Base-by-base conservation (phyloP, 805 yeast species). In the Candida vartiovaarae region DNA sequence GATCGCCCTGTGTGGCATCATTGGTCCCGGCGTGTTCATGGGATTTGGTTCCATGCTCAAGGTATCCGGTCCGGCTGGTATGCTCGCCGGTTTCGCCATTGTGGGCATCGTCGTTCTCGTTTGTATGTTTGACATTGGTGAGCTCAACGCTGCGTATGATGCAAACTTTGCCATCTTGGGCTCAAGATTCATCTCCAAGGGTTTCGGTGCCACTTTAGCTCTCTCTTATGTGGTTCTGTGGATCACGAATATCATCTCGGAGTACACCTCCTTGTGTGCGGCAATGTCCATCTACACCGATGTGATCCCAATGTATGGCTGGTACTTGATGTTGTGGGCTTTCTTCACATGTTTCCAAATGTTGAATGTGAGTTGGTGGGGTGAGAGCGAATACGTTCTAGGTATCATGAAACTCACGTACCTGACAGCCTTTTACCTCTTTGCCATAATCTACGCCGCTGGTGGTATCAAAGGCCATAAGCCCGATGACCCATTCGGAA, bases 21-120 rank as follows among this genome's bases (percentile, higher is more conserved):
- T 78, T 43, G 83, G 83, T 0, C 82, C 82, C 1, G 83, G 82
- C 48, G 71, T 71, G 27, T 63, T 76, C 40, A 69, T 78, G 26
- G 77, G 79, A 34, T 67, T 79, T 42, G 78, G 79, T 5, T 55
- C 64, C n/a, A 77, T 79, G 31, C 60, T 77, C 11, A 53, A 62
- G 6, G 58, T 67, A 32, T 75, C 76, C 37, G 78, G 79, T 4
- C 82, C 82, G 0, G 80, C 71, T 31, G 75, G 78, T 48, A 59
- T 77, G 53, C 35, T 75, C 23, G 63, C 69, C 24, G 78, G 81
- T 1, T 77, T 75, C 55, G 70, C 72, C 3, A 58, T 77, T 34
- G 74, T 76, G 38, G 81, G 80, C 24, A 45, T 77, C 23, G 56
- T 76, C 31, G 81, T 79, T 1, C 63, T 76, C 20, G 60, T 74